Evolutionary conservation across 805 yeast species (phyloP).

Genomic region (Wickerhamiella allomyrinae): DNA sequence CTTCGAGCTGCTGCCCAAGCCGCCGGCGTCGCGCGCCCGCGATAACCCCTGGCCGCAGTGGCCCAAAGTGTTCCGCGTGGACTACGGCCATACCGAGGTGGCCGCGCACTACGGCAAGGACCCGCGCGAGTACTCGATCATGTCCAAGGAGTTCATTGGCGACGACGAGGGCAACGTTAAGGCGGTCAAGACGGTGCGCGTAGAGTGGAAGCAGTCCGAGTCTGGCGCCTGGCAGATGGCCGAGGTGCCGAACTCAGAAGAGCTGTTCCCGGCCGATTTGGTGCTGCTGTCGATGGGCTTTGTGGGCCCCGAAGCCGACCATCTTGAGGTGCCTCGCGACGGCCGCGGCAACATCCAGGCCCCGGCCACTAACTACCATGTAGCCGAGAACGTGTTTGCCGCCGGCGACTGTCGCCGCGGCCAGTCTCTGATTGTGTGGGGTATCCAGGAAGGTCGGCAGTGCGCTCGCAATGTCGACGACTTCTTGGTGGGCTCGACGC

Average conservation of each 20-base stretch:
- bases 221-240: slow-evolving; percentile 99
- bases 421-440: slow-evolving; percentile 97
- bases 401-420: slow-evolving; percentile 99
- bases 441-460: slow-evolving; percentile 98
- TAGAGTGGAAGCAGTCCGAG: slow-evolving; percentile 94
- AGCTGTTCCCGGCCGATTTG: slow-evolving; percentile 85
- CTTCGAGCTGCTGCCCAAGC: slow-evolving; percentile 89
- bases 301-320: slow-evolving; percentile 85
- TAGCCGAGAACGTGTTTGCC: slow-evolving; percentile 64
- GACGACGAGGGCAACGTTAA: slow-evolving; percentile 90
- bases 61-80: slow-evolving; percentile 96
- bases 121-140: slow-evolving; percentile 91
- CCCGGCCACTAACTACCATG: slow-evolving; percentile 51
- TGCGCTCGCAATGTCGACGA: slow-evolving; percentile 90
- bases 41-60: slow-evolving; percentile 99
- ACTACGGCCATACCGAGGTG: slow-evolving; percentile 94
- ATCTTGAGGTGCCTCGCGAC: slow-evolving; percentile 50
- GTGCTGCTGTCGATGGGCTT: slow-evolving; percentile 95
- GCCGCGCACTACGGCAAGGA: slow-evolving; percentile 90
- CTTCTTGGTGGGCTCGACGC: slow-evolving; percentile 60
- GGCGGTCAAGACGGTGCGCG: slow-evolving; percentile 92
- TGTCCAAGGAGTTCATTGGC: slow-evolving; percentile 89
- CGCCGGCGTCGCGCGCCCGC: slow-evolving; percentile 70
- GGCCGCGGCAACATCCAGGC: slow-evolving; percentile 72
- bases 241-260: slow-evolving; percentile 90